Evolutionary conservation across 108 stramenopile genomes (phyloP), one percentile per base, ranked within the genome.

Genomic region (Nitzschia putrida): DNA sequence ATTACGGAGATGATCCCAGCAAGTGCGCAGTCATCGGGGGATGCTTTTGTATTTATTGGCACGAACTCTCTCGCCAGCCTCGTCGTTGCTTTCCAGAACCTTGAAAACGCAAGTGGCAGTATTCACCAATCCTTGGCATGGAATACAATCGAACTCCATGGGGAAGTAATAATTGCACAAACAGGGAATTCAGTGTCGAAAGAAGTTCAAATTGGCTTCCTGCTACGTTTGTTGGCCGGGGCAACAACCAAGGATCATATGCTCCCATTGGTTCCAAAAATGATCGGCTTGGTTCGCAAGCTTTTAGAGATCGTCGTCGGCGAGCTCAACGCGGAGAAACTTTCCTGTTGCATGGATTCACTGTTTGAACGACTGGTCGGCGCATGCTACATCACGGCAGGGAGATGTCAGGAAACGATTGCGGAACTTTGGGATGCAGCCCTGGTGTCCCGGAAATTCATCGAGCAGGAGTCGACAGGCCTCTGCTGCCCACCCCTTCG

Each of bases 41-140:
- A 76, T 37, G 37, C 24, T 25, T 49, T 76, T 26, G n/a, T 60
- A 14, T 49, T 49, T 8, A 61, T 71, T 43, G 85, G 88, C 12
- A 89, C 83, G 20, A 86, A 82, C 43, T 41, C 84, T 42, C 81
- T 83, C 8, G 88, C 84, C 40, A 60, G 72, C 22, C 54, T 86
- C 5, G 71, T 89, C 37, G 20, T 80, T 22, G 52, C 58, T 41
- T 56, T 74, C 71, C 42, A 12, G 55, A 47, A 77, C 61, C 58
- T 76, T 7, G 60, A 68, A 11, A 64, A 61, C 7, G 39, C 74
- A 8, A 16, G 26, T 13, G 22, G 54, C 40, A 11, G 29, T 13
- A 20, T 43, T 47, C 74, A 76, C 54, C 49, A 53, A 39, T n/a
- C 37, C 8, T 42, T 25, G 22, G 41, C 25, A 38, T 76, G 81